A percentile compares a stretch with the other conserved stretches of the same genome.
These are phyloP conservation scores for Camillea tinctor DNA, from an alignment of 2,329 filamentous ascomycete species.

Conservation along the genomic window DNA sequence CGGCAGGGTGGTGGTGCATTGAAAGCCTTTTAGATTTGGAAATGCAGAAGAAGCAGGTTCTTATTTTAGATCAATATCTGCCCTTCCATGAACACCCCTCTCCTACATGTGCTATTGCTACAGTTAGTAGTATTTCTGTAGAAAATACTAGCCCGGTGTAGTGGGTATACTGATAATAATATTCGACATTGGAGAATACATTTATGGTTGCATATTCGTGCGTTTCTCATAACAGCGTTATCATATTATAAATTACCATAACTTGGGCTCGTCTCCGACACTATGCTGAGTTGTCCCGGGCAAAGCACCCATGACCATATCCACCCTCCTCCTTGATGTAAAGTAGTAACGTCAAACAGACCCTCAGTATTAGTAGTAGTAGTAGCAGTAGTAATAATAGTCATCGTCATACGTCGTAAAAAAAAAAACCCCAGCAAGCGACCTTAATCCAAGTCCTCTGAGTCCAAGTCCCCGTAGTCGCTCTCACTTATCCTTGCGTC, in stretches of 20 bases:
- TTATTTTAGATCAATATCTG: no score
- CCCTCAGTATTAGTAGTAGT: no score
- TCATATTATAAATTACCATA: not conserved
- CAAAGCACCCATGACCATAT: not conserved
- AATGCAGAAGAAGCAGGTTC: no score
- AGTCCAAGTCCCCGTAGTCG: slow-evolving; percentile 32
- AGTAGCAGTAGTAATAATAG: no score
- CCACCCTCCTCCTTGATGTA: not conserved
- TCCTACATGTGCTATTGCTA: no score
- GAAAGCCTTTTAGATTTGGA: no score
- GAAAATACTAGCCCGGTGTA: no score
- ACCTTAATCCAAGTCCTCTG: not conserved
- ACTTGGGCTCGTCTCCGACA: not conserved
- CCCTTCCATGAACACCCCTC: no score
- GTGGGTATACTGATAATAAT: not conserved
- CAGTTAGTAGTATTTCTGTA: no score
- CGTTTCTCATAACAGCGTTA: not conserved
- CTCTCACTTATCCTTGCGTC: slow-evolving; percentile 32
- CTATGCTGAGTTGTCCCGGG: not conserved
- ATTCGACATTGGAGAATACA: not conserved
- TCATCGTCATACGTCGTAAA: not conserved
- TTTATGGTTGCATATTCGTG: not conserved
- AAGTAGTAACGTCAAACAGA: not conserved
- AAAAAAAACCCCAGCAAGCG: no score
- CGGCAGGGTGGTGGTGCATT: no score